Evolutionary conservation across 352 stramenopile species (phyloP).

Genomic region (Globisporangium cylindrosporum): DNA sequence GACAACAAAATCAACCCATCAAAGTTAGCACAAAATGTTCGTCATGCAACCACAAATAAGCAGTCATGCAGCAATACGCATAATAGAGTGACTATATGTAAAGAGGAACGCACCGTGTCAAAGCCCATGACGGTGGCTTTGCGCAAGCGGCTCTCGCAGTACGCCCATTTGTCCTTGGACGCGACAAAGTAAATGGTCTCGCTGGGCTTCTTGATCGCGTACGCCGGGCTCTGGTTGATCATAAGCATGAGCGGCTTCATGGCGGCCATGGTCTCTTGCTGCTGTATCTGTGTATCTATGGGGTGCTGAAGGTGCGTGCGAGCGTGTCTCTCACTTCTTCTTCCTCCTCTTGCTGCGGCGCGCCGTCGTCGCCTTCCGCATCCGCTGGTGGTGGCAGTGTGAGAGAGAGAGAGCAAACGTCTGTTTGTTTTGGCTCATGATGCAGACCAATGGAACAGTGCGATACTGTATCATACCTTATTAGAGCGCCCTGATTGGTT

Average conservation of each 20-base stretch:
- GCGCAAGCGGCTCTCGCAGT: slow-evolving; percentile 46
- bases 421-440: neutral
- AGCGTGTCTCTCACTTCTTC: slow-evolving; percentile 9
- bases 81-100: neutral
- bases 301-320: neutral
- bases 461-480: neutral
- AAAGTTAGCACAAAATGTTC: neutral
- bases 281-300: neutral
- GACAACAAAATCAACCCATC: slow-evolving; percentile 17
- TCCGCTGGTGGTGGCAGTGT: slow-evolving; percentile 7
- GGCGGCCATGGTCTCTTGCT: neutral
- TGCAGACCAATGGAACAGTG: slow-evolving; percentile 6
- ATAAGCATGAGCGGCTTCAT: slow-evolving; percentile 32
- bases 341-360: slow-evolving; percentile 8
- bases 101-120: slow-evolving; percentile 50
- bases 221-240: slow-evolving; percentile 58
- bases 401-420: slow-evolving; percentile 4
- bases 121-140: slow-evolving; percentile 58
- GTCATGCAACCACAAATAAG: neutral
- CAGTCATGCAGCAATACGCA: neutral
- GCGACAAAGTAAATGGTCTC: slow-evolving; percentile 53
- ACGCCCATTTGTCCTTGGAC: slow-evolving; percentile 38
- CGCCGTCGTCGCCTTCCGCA: slow-evolving; percentile 10
- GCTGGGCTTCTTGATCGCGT: slow-evolving; percentile 37
- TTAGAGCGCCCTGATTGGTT: neutral